Conservation (phyloP, 2,329 filamentous ascomycete species). For the Magnaporthales sp. region DNA sequence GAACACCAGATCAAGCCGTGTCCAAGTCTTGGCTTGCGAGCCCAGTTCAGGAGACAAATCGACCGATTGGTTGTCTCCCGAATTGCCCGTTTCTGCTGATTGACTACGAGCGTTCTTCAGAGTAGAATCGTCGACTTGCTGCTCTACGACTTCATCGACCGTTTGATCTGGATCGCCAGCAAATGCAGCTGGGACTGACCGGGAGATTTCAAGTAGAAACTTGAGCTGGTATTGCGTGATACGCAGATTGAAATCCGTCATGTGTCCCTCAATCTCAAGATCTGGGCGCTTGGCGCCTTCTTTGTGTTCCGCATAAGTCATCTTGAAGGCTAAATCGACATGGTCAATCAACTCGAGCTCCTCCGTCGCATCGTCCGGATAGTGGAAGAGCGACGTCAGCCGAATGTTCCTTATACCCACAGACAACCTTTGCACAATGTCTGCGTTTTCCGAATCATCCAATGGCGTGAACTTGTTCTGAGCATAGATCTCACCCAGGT, state of each 20-base stretch:
- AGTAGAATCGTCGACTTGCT: slow-evolving; percentile 57
- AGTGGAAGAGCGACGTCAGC: slow-evolving; percentile 83
- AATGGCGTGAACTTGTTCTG: slow-evolving; percentile 86
- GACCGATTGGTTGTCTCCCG: slow-evolving; percentile 22
- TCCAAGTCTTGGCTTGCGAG: slow-evolving; percentile 67
- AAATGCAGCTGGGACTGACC: slow-evolving; percentile 82
- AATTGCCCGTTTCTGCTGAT: slow-evolving; percentile 18
- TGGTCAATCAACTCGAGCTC: slow-evolving; percentile 96
- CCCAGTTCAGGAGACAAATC: slow-evolving; percentile 64
- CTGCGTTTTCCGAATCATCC: slow-evolving; percentile 64
- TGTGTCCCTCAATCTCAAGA: slow-evolving; percentile 79
- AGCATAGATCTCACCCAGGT: slow-evolving; percentile 94
- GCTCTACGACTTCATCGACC: slow-evolving; percentile 59
- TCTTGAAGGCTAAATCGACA: slow-evolving; percentile 85
- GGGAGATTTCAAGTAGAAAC: slow-evolving; percentile 79
- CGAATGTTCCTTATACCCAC: slow-evolving; percentile 88
- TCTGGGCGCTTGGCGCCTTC: slow-evolving; percentile 72
- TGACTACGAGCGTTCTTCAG: slow-evolving; percentile 35
- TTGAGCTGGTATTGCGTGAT: slow-evolving; percentile 88
- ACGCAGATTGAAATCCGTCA: slow-evolving; percentile 87
- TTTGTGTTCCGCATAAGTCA: slow-evolving; percentile 85
- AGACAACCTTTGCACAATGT: slow-evolving; percentile 80
- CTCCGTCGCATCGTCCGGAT: slow-evolving; percentile 61
- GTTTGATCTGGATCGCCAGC: slow-evolving; percentile 62
- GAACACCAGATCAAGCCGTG: slow-evolving; percentile 87